A percentile compares a stretch with the other conserved stretches of the same genome.
phyloP scores from a whole-genome alignment of 768 basidiomycete species.

The Russula sp. region DNA sequence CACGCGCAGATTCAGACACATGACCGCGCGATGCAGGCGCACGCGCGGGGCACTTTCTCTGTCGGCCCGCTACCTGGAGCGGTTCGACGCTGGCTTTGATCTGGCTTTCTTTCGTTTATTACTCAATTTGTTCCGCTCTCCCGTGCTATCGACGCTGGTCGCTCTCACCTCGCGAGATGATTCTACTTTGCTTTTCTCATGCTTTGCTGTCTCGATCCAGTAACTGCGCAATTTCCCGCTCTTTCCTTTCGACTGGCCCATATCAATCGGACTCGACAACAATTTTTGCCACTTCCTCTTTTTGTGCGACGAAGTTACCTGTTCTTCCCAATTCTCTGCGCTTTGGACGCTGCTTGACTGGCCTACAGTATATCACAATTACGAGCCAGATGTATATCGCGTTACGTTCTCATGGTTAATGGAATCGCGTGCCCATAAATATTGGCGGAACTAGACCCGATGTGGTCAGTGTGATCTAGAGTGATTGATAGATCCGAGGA shows the following conservation, averaged over 20 bases:
- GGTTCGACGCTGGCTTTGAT: constrained; percentile 24
- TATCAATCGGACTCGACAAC: constrained; percentile 2
- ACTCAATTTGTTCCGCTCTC: not conserved
- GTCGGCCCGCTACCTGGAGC: constrained; percentile 14
- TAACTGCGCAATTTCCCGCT: not conserved
- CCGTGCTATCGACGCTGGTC: constrained; percentile 9
- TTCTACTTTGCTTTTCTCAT: not conserved
- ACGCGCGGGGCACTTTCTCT: constrained; percentile 13
- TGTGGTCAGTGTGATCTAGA: not conserved
- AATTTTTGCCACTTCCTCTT: constrained; percentile 1
- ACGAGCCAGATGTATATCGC: constrained; percentile 13
- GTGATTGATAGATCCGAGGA: constrained; percentile 19
- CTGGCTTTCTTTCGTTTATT: not conserved
- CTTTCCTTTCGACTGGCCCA: constrained; percentile 1
- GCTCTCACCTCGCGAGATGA: not conserved
- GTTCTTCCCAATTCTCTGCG: constrained; percentile 5
- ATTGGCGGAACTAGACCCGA: not conserved
- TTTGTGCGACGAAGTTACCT: not conserved
- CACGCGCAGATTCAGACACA: constrained; percentile 16
- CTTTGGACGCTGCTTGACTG: constrained; percentile 13
- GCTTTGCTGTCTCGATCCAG: not conserved
- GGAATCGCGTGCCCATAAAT: constrained; percentile 8
- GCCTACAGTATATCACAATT: constrained; percentile 2
- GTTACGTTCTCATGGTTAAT: constrained; percentile 2
- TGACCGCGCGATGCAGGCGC: constrained; percentile 18